phyloP scores from a whole-genome alignment of 768 basidiomycete genomes.

The Trametes villosa region DNA sequence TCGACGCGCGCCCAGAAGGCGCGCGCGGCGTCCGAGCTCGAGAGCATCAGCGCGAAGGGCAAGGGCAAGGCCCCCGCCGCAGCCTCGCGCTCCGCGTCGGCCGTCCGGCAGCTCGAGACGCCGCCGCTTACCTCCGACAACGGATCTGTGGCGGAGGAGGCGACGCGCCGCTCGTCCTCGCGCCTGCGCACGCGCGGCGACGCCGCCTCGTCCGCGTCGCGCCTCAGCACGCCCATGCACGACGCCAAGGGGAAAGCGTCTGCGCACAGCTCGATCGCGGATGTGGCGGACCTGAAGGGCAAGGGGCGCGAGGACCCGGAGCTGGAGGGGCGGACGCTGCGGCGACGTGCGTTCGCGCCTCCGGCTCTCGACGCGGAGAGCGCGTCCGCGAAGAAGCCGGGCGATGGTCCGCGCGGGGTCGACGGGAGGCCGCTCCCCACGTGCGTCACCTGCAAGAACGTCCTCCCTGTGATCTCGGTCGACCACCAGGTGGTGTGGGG shows the following conservation, averaged over 20 bases:
- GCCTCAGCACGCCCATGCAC: slow-evolving; percentile 19
- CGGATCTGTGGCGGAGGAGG: slow-evolving; percentile 40
- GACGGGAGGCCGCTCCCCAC: slow-evolving; percentile 71
- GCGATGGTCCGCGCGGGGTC: slow-evolving; percentile 54
- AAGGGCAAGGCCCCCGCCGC: slow-evolving; percentile 15
- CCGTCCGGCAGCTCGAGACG: slow-evolving; percentile 46
- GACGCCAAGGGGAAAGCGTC: slow-evolving; percentile 26
- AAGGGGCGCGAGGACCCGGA: slow-evolving; percentile 24
- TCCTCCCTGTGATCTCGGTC: slow-evolving; percentile 77
- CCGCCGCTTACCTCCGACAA: slow-evolving; percentile 51
- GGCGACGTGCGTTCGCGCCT: slow-evolving; percentile 25
- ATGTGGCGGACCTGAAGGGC: slow-evolving; percentile 17
- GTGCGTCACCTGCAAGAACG: slow-evolving; percentile 72
- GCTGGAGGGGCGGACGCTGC: slow-evolving; percentile 28
- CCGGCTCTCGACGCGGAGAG: slow-evolving; percentile 6
- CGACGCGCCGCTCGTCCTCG: slow-evolving; percentile 30
- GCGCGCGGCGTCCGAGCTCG: slow-evolving; percentile 34
- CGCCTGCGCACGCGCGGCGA: slow-evolving; percentile 30
- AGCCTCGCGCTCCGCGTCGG: slow-evolving; percentile 26
- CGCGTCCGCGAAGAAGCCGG: slow-evolving; percentile 26
- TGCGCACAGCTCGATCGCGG: slow-evolving; percentile 16
- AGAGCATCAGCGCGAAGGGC: slow-evolving; percentile 22
- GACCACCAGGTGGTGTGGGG: slow-evolving; percentile 81
- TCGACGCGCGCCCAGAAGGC: slow-evolving; percentile 62
- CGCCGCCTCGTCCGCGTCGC: slow-evolving; percentile 25